Evolutionary conservation across 805 yeast species (phyloP), one percentile per base, ranked within the genome.

Genomic region (Candida mattraensis): DNA sequence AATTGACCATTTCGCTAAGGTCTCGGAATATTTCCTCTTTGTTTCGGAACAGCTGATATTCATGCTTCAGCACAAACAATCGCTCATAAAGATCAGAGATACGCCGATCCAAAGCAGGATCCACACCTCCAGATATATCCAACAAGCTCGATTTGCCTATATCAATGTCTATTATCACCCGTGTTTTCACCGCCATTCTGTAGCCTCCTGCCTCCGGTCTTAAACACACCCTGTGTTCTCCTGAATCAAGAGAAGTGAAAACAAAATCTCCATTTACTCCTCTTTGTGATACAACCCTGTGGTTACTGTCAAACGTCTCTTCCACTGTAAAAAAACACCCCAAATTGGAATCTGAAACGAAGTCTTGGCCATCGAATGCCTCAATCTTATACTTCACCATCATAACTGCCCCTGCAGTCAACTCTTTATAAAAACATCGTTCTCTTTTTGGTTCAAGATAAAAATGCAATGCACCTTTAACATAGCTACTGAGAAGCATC

Each of bases 161-260:
- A 11, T 76, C 83, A 40, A 87, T 66, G 57, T 86, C 95, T 36
- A 88, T 69, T 41, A 72, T 71, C 36, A 80, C 67, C 52, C 80
- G 71, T 39, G 80, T 76, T 39, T 66, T 67, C 47, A 70, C 67
- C 52, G 75, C 74, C 40, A 76, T 69, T 13, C 60, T 49, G 43
- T 55, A 56, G 5, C 61, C 60, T 7, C 37, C 42, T 12, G 48
- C 32, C 30, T 48, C 46, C 18, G 79, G 78, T 15, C 63, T 64
- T 49, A 88, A 66, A 64, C 97, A 88, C 51, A 89, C 72, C 51
- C 73, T 72, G 68, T 88, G 96, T 58, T 85, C 94, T 24, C 96
- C 96, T 8, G 82, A 67, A 35, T 84, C 95, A 29, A 78, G 64
- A 1, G 96, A 84, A 9, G 89, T 82, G 67, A 86, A 88, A 19